Conservation (phyloP, 1,139 yeast genomes). For the Nakaseomyces nivariensis region DNA sequence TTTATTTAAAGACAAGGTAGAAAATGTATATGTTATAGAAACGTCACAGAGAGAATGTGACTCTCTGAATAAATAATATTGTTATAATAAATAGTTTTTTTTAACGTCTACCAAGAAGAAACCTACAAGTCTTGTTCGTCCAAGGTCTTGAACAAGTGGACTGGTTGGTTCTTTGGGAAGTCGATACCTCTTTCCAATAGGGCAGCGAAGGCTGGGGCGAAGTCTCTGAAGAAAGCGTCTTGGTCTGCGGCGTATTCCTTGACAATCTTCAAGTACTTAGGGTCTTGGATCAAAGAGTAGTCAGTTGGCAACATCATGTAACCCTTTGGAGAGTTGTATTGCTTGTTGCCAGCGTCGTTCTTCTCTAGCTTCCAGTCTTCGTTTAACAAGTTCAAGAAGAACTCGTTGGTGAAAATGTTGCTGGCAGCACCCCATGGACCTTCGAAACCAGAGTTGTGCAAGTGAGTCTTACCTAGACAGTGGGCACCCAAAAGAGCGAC, state of each 20-base stretch:
- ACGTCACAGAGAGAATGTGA: too few relatives aligned
- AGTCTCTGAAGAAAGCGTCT: slow-evolving; percentile 61
- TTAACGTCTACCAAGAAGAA: background rate
- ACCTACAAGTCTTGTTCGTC: slow-evolving; percentile 45
- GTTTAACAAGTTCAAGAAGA: slow-evolving; percentile 53
- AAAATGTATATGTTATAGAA: too few relatives aligned
- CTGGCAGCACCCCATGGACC: slow-evolving; percentile 96
- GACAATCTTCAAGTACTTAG: slow-evolving; percentile 55
- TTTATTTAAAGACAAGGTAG: too few relatives aligned
- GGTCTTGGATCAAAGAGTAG: slow-evolving; percentile 60
- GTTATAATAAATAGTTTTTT: background rate
- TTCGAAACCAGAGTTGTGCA: slow-evolving; percentile 58
- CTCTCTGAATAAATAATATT: slow-evolving; percentile 1
- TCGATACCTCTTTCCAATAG: slow-evolving; percentile 67
- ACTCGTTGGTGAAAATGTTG: slow-evolving; percentile 75
- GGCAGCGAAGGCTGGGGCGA: slow-evolving; percentile 56
- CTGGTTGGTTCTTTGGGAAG: slow-evolving; percentile 41
- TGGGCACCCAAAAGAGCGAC: slow-evolving; percentile 88
- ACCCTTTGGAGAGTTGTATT: slow-evolving; percentile 65
- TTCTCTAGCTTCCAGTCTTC: slow-evolving; percentile 67
- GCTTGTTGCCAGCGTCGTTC: slow-evolving; percentile 64
- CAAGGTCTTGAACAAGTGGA: slow-evolving; percentile 51
- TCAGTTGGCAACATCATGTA: slow-evolving; percentile 91
- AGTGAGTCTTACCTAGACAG: slow-evolving; percentile 71
- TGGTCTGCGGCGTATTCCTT: slow-evolving; percentile 63